Conservation (phyloP, 768 basidiomycete species). For the Amylocystis lapponica region DNA sequence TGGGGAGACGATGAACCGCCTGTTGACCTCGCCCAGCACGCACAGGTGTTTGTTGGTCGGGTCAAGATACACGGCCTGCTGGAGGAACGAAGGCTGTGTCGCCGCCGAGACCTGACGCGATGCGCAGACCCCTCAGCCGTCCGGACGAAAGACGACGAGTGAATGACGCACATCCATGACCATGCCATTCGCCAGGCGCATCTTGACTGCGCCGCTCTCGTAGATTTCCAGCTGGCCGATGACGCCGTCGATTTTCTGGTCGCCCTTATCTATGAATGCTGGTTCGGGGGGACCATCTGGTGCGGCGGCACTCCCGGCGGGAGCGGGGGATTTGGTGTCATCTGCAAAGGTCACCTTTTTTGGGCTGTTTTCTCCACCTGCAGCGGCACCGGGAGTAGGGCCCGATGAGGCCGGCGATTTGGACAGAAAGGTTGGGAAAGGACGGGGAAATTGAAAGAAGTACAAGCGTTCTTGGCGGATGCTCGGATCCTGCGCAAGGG, state of each 20-base stretch:
- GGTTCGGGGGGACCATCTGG: constrained; percentile 7
- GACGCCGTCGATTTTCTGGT: constrained; percentile 57
- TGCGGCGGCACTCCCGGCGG: constrained; percentile 20
- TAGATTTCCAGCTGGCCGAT: constrained; percentile 86
- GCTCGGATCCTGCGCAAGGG: constrained; percentile 36
- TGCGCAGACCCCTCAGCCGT: not conserved
- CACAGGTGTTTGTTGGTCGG: constrained; percentile 48
- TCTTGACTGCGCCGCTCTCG: constrained; percentile 79
- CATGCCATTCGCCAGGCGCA: constrained; percentile 76
- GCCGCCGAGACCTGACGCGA: constrained; percentile 77
- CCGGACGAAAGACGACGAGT: constrained; percentile 1
- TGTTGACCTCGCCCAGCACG: constrained; percentile 83
- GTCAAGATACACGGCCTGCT: constrained; percentile 79
- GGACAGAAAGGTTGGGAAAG: constrained; percentile 71
- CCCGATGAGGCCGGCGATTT: constrained; percentile 26
- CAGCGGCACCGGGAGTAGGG: constrained; percentile 30
- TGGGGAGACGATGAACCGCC: constrained; percentile 79
- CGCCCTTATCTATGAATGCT: constrained; percentile 19
- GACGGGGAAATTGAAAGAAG: constrained; percentile 86
- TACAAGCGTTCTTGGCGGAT: constrained; percentile 65
- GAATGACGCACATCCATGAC: constrained; percentile 65
- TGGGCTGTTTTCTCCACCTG: constrained; percentile 13
- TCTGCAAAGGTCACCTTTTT: constrained; percentile 64
- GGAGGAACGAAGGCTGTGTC: constrained; percentile 82
- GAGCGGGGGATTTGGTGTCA: constrained; percentile 47